A percentile compares a stretch with the other conserved stretches of the same genome.
Conservation (phyloP, 805 yeast species). For the Ogataea trehaloabstinens region DNA sequence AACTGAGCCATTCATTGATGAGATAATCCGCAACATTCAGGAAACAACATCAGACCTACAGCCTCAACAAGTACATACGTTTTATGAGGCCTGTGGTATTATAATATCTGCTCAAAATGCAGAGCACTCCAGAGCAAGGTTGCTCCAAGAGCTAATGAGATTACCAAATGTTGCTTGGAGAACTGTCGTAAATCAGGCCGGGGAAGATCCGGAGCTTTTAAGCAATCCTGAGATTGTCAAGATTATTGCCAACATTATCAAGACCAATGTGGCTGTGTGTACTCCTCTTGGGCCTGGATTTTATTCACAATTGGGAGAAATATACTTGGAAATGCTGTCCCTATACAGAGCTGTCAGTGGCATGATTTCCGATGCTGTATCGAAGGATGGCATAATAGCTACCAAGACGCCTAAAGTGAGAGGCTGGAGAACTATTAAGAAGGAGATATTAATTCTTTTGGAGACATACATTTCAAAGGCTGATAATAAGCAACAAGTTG, state of each 20-base stretch:
- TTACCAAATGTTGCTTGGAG: constrained; percentile 95
- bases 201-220: constrained; percentile 76
- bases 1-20: constrained; percentile 85
- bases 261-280: constrained; percentile 94
- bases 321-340: constrained; percentile 86
- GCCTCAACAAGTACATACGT: constrained; percentile 97
- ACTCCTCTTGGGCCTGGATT: constrained; percentile 91
- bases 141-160: constrained; percentile 77
- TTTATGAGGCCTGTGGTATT: constrained; percentile 95
- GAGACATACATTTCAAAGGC: constrained; percentile 89
- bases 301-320: constrained; percentile 79
- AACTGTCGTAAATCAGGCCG: constrained; percentile 81
- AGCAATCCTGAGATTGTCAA: constrained; percentile 81
- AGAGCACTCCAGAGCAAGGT: constrained; percentile 62
- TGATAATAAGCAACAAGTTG: constrained; percentile 80
- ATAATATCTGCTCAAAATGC: constrained; percentile 85
- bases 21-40: constrained; percentile 80
- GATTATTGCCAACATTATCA: constrained; percentile 87
- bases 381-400: constrained; percentile 79
- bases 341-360: constrained; percentile 85
- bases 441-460: constrained; percentile 84
- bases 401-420: constrained; percentile 94
- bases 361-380: constrained; percentile 79
- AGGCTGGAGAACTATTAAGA: constrained; percentile 92
- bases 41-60: constrained; percentile 86